A percentile compares a stretch with the other conserved stretches of the same genome.
These are phyloP conservation scores for Lepidopterella palustris DNA, from an alignment of 495 filamentous ascomycete genomes.

Conservation along the genomic window DNA sequence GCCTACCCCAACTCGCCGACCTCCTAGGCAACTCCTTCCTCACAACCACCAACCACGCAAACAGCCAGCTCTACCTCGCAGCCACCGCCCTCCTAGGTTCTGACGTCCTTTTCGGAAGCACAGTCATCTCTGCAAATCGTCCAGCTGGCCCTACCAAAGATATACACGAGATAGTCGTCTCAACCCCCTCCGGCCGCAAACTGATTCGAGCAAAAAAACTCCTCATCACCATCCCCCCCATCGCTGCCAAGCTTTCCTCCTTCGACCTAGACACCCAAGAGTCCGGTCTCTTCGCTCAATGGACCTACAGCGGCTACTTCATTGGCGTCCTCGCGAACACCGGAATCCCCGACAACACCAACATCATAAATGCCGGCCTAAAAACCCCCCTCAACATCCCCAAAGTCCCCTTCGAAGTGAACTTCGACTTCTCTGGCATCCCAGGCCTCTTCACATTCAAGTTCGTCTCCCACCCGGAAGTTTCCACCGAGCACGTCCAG, in stretches of 20 bases:
- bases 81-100: constrained; percentile 38
- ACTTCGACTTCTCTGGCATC: too few species aligned
- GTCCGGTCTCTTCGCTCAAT: constrained; percentile 38
- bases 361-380: constrained; percentile 30
- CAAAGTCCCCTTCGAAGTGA: too few species aligned
- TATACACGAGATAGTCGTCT: constrained; percentile 35
- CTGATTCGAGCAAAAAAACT: constrained; percentile 43
- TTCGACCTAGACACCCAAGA: constrained; percentile 40
- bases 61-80: constrained; percentile 36
- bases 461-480: too few species aligned
- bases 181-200: constrained; percentile 34
- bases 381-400: constrained; percentile 31
- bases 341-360: constrained; percentile 32
- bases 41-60: constrained; percentile 34
- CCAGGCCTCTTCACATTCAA: too few species aligned
- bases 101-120: constrained; percentile 12
- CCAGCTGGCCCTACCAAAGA: not conserved
- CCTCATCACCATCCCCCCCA: constrained; percentile 43
- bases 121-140: not conserved
- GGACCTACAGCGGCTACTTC: constrained; percentile 41
- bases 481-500: too few species aligned
- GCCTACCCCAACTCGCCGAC: constrained; percentile 11
- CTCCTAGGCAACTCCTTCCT: constrained; percentile 29
- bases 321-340: constrained; percentile 40
- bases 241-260: constrained; percentile 30